A percentile compares a stretch with the other conserved stretches of the same genome.
Evolutionary conservation across 129 eudicot genomes (phyloP).

Genomic region (Tagetes erecta): DNA sequence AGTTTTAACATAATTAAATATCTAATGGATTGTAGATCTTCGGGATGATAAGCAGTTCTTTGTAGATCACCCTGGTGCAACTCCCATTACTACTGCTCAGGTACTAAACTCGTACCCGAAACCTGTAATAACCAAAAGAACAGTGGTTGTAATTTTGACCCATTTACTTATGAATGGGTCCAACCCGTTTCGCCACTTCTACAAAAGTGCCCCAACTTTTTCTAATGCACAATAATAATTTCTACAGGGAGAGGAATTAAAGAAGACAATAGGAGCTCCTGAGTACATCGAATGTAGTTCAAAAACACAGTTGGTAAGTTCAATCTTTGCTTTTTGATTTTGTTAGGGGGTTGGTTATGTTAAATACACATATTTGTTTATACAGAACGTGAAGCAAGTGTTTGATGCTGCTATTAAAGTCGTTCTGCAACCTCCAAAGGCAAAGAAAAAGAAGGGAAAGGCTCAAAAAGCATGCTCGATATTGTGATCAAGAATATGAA

Average conservation of each 20-base stretch:
- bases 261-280: slow-evolving; percentile 80
- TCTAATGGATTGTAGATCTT: slow-evolving; percentile 54
- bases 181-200: neutral
- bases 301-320: slow-evolving; percentile 81
- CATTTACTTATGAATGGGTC: neutral
- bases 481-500: slow-evolving; percentile 53
- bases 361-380: neutral
- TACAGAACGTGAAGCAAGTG: slow-evolving; percentile 72
- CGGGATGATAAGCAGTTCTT: slow-evolving; percentile 85
- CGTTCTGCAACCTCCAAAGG: slow-evolving; percentile 87
- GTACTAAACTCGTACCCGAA: slow-evolving; percentile 29
- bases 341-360: neutral
- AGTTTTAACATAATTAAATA: slow-evolving; percentile 8
- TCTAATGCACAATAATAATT: neutral
- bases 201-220: neutral
- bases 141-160: neutral
- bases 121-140: neutral
- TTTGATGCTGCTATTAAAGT: slow-evolving; percentile 93
- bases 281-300: slow-evolving; percentile 97
- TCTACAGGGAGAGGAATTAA: slow-evolving; percentile 87
- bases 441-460: slow-evolving; percentile 79
- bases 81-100: slow-evolving; percentile 72
- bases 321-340: neutral
- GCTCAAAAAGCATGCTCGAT: slow-evolving; percentile 83
- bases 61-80: slow-evolving; percentile 74